Evolutionary conservation across 495 filamentous ascomycete species (phyloP), one percentile per base, ranked within the genome.

Genomic region (Trichoderma erinaceum): DNA sequence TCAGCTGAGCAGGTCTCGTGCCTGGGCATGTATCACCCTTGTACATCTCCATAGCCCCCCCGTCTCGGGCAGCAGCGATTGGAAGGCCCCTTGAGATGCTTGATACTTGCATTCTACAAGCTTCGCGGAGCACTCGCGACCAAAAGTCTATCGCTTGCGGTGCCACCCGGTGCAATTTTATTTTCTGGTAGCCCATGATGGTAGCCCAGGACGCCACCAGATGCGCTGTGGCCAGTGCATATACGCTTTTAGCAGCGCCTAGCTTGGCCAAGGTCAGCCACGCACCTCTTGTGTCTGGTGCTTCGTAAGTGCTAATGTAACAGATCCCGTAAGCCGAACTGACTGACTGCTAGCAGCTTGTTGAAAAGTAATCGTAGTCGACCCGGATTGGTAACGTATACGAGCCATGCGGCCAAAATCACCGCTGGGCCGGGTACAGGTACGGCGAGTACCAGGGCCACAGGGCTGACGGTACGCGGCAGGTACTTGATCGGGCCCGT

Each of bases 171-270:
- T 25, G 50, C 50, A 56, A 56, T 56, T 56, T 25, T 23, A 12
- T 52, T 25, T 25, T 27, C 50, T 25, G 16, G 56, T 23, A 23
- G 23, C 56, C 56, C 11, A 61, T 32, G 56, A 61, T 25, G 56
- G 56, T 12, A 61, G 56, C 56, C 27, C 56, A 32, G 56, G 56
- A 61, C 56, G 56, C 56, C 56, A 61, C 56, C 56, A 61, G 48
- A 52, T 52, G 48, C 48, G 48, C 48, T 21, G 48, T 52, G 48
- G 48, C 48, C 48, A 52, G 48, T 52, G n/a, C 56, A 61, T 25
- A 61, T 18, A 61, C 56, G 56, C 56, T 18, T 61, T 18, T 15
- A 32, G 56, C 56, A 61, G 56, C 23, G 56, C 13, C 56, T 61
- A 32, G 56, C 56, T 61, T 61, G 25, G 35, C 7, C 27, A 23